Conservation (phyloP, 129 eudicot species). For the Arctium minus region DNA sequence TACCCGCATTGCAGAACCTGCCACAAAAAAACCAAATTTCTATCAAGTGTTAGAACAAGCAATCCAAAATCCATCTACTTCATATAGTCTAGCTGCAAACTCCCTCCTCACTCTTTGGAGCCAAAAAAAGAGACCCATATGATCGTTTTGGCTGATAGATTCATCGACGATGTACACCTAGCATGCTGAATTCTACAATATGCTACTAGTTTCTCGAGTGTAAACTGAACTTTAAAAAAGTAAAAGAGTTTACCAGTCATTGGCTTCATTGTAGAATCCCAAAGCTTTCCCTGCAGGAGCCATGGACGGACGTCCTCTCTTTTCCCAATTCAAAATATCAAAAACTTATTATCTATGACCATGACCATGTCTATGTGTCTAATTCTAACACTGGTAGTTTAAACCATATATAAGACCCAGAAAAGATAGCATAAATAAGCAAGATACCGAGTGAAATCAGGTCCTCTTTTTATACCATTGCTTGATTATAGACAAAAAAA, state of each 20-base stretch:
- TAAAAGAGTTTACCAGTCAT: slow-evolving; percentile 48
- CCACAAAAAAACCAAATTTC: slow-evolving; percentile 3
- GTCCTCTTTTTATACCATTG: slow-evolving; percentile 29
- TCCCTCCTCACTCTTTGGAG: background rate
- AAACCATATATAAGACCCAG: background rate
- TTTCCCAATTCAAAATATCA: slow-evolving; percentile 5
- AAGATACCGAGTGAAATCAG: slow-evolving; percentile 10
- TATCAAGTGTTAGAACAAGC: background rate
- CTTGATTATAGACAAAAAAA: slow-evolving; percentile 16
- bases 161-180: background rate
- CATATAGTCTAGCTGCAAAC: background rate
- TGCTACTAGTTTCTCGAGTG: background rate
- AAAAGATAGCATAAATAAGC: slow-evolving; percentile 11
- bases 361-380: slow-evolving; percentile 11
- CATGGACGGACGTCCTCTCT: slow-evolving; percentile 32
- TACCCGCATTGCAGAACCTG: slow-evolving; percentile 62
- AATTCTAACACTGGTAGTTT: background rate
- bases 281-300: slow-evolving; percentile 52
- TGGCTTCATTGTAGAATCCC: slow-evolving; percentile 55
- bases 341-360: slow-evolving; percentile 1
- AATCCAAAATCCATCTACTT: background rate
- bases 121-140: background rate
- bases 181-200: background rate
- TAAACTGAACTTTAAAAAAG: background rate
- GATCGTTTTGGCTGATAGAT: background rate